Evolutionary conservation across 2,329 filamentous ascomycete genomes (phyloP).

Genomic region (Akanthomyces lecanii): DNA sequence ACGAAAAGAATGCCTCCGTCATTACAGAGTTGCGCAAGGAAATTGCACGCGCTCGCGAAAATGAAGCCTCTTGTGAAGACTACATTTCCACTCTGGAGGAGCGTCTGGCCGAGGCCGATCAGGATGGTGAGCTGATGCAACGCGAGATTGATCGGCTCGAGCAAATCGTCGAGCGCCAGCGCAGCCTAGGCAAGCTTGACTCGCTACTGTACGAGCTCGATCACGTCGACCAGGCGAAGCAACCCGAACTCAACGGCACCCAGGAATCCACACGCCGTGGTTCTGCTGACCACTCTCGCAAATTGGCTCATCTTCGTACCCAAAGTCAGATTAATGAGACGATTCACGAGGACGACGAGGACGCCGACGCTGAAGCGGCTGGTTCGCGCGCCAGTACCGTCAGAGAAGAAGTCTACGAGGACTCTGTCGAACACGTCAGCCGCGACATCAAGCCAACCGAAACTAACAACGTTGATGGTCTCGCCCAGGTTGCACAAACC

Average conservation of each 20-base stretch:
- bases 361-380: conserved; percentile 34
- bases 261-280: conserved; percentile 39
- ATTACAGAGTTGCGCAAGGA: conserved; percentile 88
- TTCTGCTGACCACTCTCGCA: conserved; percentile 49
- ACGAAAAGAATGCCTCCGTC: conserved; percentile 86
- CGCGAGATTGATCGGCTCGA: conserved; percentile 92
- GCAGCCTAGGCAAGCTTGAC: conserved; percentile 91
- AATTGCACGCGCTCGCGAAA: conserved; percentile 80
- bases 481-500: conserved; percentile 57
- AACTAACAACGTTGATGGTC: conserved; percentile 33
- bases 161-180: conserved; percentile 90
- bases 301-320: conserved; percentile 43
- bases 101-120: conserved; percentile 88
- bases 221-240: conserved; percentile 59
- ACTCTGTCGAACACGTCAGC: neutral
- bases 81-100: conserved; percentile 97
- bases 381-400: conserved; percentile 31
- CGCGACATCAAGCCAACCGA: neutral
- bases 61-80: conserved; percentile 85
- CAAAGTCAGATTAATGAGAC: conserved; percentile 51
- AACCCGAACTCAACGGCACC: conserved; percentile 29
- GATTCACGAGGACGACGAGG: conserved; percentile 51
- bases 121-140: conserved; percentile 95
- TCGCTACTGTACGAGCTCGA: conserved; percentile 89
- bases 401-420: conserved; percentile 28